Base-by-base conservation (phyloP, 192 early-diverging fungal genomes). In the Coemansia sp. region DNA sequence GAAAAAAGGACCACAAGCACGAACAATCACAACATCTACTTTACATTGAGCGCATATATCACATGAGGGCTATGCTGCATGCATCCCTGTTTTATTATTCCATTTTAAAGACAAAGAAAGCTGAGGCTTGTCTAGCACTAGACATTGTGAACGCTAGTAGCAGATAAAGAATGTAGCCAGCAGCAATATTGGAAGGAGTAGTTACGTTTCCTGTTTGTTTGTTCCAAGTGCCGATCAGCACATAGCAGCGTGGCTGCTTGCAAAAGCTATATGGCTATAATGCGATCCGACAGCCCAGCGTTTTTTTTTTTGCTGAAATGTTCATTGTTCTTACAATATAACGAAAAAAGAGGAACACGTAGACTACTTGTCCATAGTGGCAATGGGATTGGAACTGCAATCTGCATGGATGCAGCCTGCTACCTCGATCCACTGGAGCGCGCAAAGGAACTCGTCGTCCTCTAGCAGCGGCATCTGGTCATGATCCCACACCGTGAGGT, bases 401-500 rank as follows among this genome's bases (percentile, higher is more conserved):
- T 73, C 76, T 8, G 71, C 65, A 55, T 82, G 79, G 48, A 82
- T 82, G 63, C 71, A 65, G 19, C 60, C 53, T 5, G 74, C 74
- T 7, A 77, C 63, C 10, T 73, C 54, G 25, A 69, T 48, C 79
- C 79, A 82, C 32, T 70, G 49, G 7, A 82, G 68, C 10, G 79
- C 63, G n/a, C 54, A 42, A 55, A 77, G 71, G 37, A 74, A 74
- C 49, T 82, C 76, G 53, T 79, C 74, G 25, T 74, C 67, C 46
- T 81, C 60, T 5, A 58, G 53, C 59, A 55, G 40, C 11, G 79
- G 79, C 65, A 71, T 45, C 16, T 68, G 43, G 69, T 82, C 79
- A 53, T 82, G 79, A 41, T 82, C 79, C 79, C 79, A 82, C 44
- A 82, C 74, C 0, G 58, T 64, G 13, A 82, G 12, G 8, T 49